Base-by-base conservation (phyloP, 2,329 filamentous ascomycete genomes). In the Phyllosticta ampelicida region DNA sequence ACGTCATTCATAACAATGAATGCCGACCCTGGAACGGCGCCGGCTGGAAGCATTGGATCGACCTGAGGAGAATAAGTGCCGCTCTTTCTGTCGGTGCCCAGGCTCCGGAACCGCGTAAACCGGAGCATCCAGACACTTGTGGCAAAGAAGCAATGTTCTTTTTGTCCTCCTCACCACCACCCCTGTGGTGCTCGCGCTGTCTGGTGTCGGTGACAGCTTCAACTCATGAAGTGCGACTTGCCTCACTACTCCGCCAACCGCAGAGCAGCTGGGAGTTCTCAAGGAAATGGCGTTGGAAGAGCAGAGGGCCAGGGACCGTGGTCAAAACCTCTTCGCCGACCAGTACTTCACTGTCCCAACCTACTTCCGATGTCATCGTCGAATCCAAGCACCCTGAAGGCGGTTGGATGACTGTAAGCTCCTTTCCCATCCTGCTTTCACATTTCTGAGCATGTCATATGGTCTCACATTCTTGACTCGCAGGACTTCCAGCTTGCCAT, bases 341-440 rank as follows among this genome's bases (percentile, higher is more conserved):
- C 19, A 64, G 23, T 3, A 4, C 4, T 8, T 68, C 56, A 62
- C 59, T 49, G 50, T 73, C 54, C 60, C 66, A 16, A 67, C 67
- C 51, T 72, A 69, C 57, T 70, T 69, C 62, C 70, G n/a, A 73
- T 58, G 66, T 72, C 54, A 62, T 72, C 48, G 65, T 66, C n/a
- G 61, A 60, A 8, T 64, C 63, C 9, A 62, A 53, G 28, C 44
- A 58, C 11, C 60, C 61, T 6, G 62, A 60, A 53, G 48, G 62
- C 21, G 60, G 62, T 23, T 61, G 51, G 55, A 57, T 55, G 57
- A 60, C 54, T 57, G 61, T 56, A 49, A 53, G 55, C 21, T n/a
- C 5, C 6, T 29, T 9, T 26, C 44, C 11, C 11, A 10, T 48
- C 9, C 44, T 4, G 5, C 44, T 10, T 48, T 16, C 44, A 26